These are phyloP conservation scores for Pyricularia sp. DNA, from an alignment of 2,329 filamentous ascomycete species.

Conservation along the genomic window DNA sequence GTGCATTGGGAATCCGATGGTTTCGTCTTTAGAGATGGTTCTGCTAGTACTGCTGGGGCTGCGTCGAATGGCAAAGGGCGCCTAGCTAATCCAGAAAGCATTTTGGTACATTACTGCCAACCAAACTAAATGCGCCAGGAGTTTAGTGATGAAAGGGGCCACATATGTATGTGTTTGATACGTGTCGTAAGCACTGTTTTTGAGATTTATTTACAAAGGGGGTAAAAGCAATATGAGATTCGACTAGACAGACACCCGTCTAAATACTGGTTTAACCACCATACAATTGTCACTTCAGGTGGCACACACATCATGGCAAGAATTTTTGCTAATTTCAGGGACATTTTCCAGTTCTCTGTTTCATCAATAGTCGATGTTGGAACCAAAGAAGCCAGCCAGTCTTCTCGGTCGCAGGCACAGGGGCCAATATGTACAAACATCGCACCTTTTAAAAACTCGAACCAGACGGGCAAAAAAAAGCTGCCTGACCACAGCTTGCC, in stretches of 20 bases:
- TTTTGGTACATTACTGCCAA: not conserved
- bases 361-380: not conserved
- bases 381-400: not conserved
- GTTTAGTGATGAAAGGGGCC: not conserved
- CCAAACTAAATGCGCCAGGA: not conserved
- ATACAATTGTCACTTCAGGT: not conserved
- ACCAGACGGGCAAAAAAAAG: not conserved
- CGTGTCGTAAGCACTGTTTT: not conserved
- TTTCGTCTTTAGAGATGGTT: not conserved
- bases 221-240: not conserved
- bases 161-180: not conserved
- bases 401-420: not conserved
- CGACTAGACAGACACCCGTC: not conserved
- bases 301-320: not conserved
- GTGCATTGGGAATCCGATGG: not conserved
- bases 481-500: not conserved
- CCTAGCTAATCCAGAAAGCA: not conserved
- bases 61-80: not conserved
- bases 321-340: not conserved
- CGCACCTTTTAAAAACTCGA: not conserved
- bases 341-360: not conserved
- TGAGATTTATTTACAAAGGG: not conserved
- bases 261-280: not conserved
- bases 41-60: not conserved
- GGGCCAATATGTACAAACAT: not conserved